These are phyloP conservation scores for Chlorella variabilis DNA, from an alignment of 163 green algal genomes.

Conservation along the genomic window DNA sequence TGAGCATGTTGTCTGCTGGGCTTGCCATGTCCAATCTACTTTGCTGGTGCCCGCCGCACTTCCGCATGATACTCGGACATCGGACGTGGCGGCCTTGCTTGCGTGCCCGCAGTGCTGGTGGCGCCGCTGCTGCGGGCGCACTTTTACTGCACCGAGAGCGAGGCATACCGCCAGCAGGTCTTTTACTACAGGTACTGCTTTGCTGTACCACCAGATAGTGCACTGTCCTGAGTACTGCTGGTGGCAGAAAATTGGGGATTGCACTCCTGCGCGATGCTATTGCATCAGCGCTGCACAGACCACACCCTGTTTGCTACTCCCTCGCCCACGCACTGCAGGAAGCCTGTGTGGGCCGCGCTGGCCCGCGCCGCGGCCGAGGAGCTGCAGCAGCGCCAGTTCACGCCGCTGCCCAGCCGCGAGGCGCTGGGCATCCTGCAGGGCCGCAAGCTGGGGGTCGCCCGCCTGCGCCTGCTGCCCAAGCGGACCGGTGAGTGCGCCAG, in stretches of 20 bases:
- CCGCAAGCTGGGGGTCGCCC: slow-evolving; percentile 66
- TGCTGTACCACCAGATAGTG: not conserved
- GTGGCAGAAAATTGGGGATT: not conserved
- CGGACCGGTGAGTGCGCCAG: slow-evolving; percentile 19
- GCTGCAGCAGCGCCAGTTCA: slow-evolving; percentile 43
- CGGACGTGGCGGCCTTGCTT: too few species aligned
- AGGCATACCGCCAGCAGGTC: slow-evolving; percentile 79
- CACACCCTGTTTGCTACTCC: too few species aligned
- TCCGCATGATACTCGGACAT: too few species aligned
- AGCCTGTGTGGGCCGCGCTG: slow-evolving; percentile 81
- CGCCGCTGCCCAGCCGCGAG: slow-evolving; percentile 31
- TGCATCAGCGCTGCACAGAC: too few species aligned
- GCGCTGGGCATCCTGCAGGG: slow-evolving; percentile 52
- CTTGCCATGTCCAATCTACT: too few species aligned
- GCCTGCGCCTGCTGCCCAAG: slow-evolving; percentile 83
- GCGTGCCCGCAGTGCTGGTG: slow-evolving; percentile 74
- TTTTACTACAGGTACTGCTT: slow-evolving; percentile 85
- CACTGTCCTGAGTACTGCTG: not conserved
- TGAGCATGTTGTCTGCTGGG: slow-evolving; percentile 58
- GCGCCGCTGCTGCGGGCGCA: slow-evolving; percentile 83
- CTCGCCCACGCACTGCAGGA: too few species aligned
- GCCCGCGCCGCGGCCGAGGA: slow-evolving; percentile 17
- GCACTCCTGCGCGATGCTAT: too few species aligned
- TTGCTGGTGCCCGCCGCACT: too few species aligned
- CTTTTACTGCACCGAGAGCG: slow-evolving; percentile 94